Conservation (phyloP, 2,329 filamentous ascomycete species). For the Aciculosporium take region DNA sequence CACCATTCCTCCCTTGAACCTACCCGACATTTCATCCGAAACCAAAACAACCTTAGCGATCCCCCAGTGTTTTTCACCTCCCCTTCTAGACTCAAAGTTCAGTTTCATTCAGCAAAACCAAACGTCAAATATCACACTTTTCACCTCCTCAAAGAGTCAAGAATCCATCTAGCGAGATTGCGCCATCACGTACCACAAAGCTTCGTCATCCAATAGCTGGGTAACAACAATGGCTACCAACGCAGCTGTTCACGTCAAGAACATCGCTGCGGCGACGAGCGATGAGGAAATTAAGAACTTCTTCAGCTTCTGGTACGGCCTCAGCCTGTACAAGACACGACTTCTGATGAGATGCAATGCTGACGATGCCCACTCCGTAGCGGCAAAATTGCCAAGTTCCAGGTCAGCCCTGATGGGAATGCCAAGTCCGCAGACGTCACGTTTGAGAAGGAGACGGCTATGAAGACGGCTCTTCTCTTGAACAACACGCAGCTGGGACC, state of each 20-base stretch:
- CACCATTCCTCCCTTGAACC: too few relatives aligned
- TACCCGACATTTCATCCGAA: too few relatives aligned
- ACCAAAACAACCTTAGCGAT: too few relatives aligned
- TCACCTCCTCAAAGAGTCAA: too few relatives aligned
- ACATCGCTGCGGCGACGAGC: slow-evolving; percentile 67
- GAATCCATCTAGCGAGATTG: too few relatives aligned
- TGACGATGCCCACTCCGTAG: slow-evolving; percentile 30
- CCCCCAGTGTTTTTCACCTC: too few relatives aligned
- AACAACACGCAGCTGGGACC: slow-evolving; percentile 91
- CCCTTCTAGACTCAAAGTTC: too few relatives aligned
- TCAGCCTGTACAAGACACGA: not conserved
- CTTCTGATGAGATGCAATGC: not conserved
- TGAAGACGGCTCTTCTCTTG: slow-evolving; percentile 90
- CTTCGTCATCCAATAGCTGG: slow-evolving; percentile 1
- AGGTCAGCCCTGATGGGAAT: slow-evolving; percentile 54
- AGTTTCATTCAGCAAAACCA: not conserved
- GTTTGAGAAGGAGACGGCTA: slow-evolving; percentile 93
- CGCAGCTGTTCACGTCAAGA: slow-evolving; percentile 60
- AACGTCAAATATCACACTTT: not conserved
- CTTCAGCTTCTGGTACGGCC: slow-evolving; percentile 79
- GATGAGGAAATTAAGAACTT: slow-evolving; percentile 92
- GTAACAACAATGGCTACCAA: slow-evolving; percentile 7
- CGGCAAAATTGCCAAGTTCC: slow-evolving; percentile 79
- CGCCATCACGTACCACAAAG: not conserved
- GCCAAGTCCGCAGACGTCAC: slow-evolving; percentile 79